These are phyloP conservation scores for Candida pini DNA, from an alignment of 805 yeast species.

Conservation along the genomic window DNA sequence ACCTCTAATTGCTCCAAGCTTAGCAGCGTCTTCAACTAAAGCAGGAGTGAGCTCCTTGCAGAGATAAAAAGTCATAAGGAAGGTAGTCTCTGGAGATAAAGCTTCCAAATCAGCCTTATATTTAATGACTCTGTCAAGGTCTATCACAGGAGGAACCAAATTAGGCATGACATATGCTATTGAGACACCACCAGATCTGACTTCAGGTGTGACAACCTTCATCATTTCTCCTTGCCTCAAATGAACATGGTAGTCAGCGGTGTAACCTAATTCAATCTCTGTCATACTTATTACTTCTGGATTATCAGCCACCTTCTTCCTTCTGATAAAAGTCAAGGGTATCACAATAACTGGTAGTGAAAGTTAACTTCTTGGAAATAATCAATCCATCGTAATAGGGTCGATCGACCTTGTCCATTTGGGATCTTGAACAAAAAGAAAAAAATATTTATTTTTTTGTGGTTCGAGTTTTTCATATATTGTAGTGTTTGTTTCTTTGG, in stretches of 20 bases:
- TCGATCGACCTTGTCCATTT: too few relatives aligned
- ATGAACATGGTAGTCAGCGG: constrained; percentile 96
- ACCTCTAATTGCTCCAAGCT: constrained; percentile 65
- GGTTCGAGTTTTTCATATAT: too few relatives aligned
- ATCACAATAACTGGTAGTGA: too few relatives aligned
- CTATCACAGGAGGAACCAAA: constrained; percentile 84
- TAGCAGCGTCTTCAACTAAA: constrained; percentile 72
- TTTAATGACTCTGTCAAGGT: constrained; percentile 61
- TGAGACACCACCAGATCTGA: constrained; percentile 84
- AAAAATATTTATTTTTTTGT: too few relatives aligned
- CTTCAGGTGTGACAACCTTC: constrained; percentile 85
- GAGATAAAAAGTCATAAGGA: constrained; percentile 86
- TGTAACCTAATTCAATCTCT: constrained; percentile 52
- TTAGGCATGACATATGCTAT: constrained; percentile 97
- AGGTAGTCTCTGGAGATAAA: constrained; percentile 77
- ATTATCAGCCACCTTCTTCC: too few relatives aligned
- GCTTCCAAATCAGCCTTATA: constrained; percentile 61
- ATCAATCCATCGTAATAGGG: too few relatives aligned
- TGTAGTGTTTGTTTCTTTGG: too few relatives aligned
- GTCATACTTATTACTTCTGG: constrained; percentile 3
- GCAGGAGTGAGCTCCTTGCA: constrained; percentile 80
- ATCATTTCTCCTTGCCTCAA: constrained; percentile 92
- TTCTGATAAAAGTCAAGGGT: too few relatives aligned
- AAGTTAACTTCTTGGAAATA: too few relatives aligned
- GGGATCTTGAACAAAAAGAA: too few relatives aligned